A percentile compares a stretch with the other conserved stretches of the same genome.
Evolutionary conservation across 2,329 filamentous ascomycete genomes (phyloP).

Genomic region (Fusarium sp.): DNA sequence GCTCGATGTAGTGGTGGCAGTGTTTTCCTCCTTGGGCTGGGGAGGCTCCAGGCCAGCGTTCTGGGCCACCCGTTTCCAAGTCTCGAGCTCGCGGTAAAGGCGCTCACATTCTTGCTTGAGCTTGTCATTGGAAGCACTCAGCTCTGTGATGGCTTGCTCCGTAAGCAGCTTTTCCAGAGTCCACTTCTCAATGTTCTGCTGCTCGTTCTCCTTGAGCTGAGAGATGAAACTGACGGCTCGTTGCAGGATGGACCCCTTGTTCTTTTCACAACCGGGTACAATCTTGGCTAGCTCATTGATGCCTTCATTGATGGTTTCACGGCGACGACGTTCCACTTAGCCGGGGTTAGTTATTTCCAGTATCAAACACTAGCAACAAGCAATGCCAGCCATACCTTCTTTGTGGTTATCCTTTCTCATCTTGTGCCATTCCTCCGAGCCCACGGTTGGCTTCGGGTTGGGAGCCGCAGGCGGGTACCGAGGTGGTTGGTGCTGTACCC

Average conservation of each 20-base stretch:
- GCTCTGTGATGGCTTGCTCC: constrained; percentile 88
- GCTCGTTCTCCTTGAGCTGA: constrained; percentile 93
- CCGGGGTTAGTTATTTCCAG: constrained; percentile 39
- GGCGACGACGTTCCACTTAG: constrained; percentile 91
- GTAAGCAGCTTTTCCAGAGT: constrained; percentile 90
- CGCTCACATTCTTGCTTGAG: constrained; percentile 84
- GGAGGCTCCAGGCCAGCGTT: constrained; percentile 66
- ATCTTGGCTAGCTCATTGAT: constrained; percentile 99
- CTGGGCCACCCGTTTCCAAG: constrained; percentile 79
- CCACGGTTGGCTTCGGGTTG: constrained; percentile 84
- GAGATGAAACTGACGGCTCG: constrained; percentile 94
- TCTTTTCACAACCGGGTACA: constrained; percentile 97
- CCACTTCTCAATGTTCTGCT: constrained; percentile 95
- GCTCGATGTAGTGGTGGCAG: constrained; percentile 41
- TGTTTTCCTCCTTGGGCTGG: constrained; percentile 53
- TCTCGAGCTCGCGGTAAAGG: constrained; percentile 81
- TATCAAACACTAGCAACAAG: not conserved
- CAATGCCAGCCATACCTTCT: constrained; percentile 77
- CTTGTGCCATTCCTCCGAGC: constrained; percentile 98
- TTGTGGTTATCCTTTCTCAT: constrained; percentile 98
- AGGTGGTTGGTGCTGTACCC: constrained; percentile 49
- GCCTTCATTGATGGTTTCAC: constrained; percentile 98
- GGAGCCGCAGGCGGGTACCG: constrained; percentile 54
- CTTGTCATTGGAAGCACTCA: constrained; percentile 88
- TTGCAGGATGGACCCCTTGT: constrained; percentile 96